These are phyloP conservation scores for Phaeosphaeria sp. DNA, from an alignment of 2,329 filamentous ascomycete genomes.

Conservation along the genomic window DNA sequence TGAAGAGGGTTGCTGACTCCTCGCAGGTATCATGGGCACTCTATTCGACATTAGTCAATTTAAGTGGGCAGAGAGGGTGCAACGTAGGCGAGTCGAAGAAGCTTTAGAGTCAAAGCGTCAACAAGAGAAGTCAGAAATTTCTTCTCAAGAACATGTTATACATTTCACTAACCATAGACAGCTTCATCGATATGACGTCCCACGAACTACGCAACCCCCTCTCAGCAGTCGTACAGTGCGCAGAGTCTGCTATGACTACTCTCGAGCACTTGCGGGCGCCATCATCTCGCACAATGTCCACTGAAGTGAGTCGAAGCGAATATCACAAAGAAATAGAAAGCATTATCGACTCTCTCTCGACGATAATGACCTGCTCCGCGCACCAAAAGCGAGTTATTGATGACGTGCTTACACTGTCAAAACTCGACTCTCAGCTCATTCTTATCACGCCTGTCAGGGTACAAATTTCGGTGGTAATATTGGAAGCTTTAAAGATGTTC, in stretches of 20 bases:
- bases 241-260: conserved; percentile 49
- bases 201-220: conserved; percentile 47
- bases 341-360: conserved; percentile 40
- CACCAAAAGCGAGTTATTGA: conserved; percentile 51
- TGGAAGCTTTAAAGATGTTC: conserved; percentile 37
- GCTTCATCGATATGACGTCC: conserved; percentile 41
- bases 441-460: conserved; percentile 33
- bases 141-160: not conserved
- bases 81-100: conserved; percentile 41
- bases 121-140: conserved; percentile 36
- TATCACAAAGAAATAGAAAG: conserved; percentile 25
- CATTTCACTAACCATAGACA: conserved; percentile 12
- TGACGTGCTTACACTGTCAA: conserved; percentile 48
- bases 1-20: not conserved
- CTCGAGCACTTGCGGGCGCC: conserved; percentile 23
- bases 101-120: conserved; percentile 47
- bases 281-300: not conserved
- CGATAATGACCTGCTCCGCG: conserved; percentile 45
- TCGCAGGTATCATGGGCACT: conserved; percentile 39
- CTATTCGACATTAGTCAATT: conserved; percentile 47
- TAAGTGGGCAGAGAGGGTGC: conserved; percentile 45
- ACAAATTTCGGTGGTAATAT: conserved; percentile 25
- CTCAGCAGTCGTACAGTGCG: conserved; percentile 51
- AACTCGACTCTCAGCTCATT: conserved; percentile 37
- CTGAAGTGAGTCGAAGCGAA: conserved; percentile 3